A percentile compares a stretch with the other conserved stretches of the same genome.
Conservation (phyloP, 495 filamentous ascomycete genomes). For the Haplographium delicatum region DNA sequence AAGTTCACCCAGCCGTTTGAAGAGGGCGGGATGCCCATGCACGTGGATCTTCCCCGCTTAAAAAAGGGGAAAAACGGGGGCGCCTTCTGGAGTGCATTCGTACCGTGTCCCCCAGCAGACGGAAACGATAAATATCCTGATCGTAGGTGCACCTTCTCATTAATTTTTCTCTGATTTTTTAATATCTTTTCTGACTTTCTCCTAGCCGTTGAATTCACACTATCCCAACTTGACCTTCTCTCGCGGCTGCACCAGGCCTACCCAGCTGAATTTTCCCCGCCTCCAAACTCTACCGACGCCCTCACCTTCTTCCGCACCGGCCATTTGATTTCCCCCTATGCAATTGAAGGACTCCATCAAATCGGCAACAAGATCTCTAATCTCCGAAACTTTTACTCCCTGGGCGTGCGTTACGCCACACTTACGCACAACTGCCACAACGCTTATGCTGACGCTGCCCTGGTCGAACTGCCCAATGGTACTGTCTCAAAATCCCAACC, state of each 20-base stretch:
- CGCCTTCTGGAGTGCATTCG: conserved; percentile 89
- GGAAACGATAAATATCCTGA: conserved; percentile 56
- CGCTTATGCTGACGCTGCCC: conserved; percentile 77
- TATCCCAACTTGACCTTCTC: conserved; percentile 81
- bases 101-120: conserved; percentile 57
- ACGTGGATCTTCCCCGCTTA: conserved; percentile 74
- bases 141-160: conserved; percentile 25
- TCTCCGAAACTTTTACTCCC: conserved; percentile 64
- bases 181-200: conserved; percentile 4
- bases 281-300: conserved; percentile 53
- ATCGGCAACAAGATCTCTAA: conserved; percentile 82
- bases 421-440: conserved; percentile 95
- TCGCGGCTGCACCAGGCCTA: conserved; percentile 62
- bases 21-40: conserved; percentile 57
- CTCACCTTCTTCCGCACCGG: conserved; percentile 50
- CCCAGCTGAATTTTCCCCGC: conserved; percentile 62
- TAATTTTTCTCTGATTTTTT: not conserved
- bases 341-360: conserved; percentile 90
- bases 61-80: conserved; percentile 58
- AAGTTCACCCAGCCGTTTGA: conserved; percentile 68
- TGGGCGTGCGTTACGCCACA: conserved; percentile 89
- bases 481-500: conserved; percentile 42
- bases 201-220: conserved; percentile 61
- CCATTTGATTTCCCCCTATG: conserved; percentile 60
- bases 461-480: conserved; percentile 38